Percentiles rank a stretch among this genome's conserved stretches.
These are phyloP conservation scores for Russula earlei DNA, from an alignment of 768 basidiomycete species.

Conservation along the genomic window DNA sequence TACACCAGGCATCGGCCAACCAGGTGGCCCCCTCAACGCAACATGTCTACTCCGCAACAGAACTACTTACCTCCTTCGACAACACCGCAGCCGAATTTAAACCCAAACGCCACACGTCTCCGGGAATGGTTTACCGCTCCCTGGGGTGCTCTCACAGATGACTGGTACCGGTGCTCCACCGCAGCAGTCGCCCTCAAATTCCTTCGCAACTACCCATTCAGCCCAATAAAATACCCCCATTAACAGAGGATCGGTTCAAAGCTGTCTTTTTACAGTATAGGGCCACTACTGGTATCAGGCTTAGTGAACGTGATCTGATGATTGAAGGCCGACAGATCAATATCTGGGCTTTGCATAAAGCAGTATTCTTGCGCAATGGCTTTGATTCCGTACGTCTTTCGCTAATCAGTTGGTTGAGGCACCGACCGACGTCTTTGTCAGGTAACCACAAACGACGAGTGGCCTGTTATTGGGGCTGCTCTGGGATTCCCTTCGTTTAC, in stretches of 20 bases:
- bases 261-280: too few species aligned
- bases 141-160: not conserved
- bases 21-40: not conserved
- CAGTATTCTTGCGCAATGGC: not conserved
- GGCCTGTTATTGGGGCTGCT: constrained; percentile 7
- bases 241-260: not conserved
- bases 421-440: not conserved
- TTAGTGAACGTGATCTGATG: constrained; percentile 2
- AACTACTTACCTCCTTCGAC: too few species aligned
- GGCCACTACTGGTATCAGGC: not conserved
- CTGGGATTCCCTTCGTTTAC: too few species aligned
- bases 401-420: not conserved
- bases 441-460: constrained; percentile 8
- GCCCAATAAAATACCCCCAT: not conserved
- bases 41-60: constrained; percentile 10
- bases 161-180: not conserved
- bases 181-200: constrained; percentile 9
- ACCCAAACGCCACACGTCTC: constrained; percentile 7
- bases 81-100: constrained; percentile 7
- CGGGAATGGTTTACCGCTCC: not conserved
- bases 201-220: not conserved
- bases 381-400: not conserved
- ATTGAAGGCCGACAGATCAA: not conserved
- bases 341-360: not conserved
- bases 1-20: constrained; percentile 5